Percentiles rank a stretch among this genome's conserved stretches.
phyloP scores from a whole-genome alignment of 1,139 yeast species.

The Nakaseomyces glabratus region DNA sequence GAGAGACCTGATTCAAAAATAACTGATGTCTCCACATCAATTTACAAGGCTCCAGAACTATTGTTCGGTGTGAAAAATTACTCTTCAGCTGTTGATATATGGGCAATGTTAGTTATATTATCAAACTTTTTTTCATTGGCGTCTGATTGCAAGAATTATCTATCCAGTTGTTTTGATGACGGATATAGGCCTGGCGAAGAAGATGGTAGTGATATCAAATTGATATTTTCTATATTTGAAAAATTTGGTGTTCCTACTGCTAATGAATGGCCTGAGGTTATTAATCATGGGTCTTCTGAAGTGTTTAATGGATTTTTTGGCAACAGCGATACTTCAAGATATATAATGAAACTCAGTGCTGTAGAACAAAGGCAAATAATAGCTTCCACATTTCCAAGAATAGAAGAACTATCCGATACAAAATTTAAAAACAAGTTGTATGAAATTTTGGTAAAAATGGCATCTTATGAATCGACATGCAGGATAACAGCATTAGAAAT shows the following conservation, averaged over 20 bases:
- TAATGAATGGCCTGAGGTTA: conserved; percentile 41
- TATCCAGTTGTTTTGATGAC: conserved; percentile 26
- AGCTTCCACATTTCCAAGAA: conserved; percentile 12
- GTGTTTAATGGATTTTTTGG: conserved; percentile 33
- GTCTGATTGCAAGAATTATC: conserved; percentile 33
- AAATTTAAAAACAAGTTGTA: conserved; percentile 15
- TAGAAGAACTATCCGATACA: conserved; percentile 22
- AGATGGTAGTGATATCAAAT: conserved; percentile 50
- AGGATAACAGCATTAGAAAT: conserved; percentile 28
- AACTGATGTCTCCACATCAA: conserved; percentile 68
- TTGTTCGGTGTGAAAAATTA: conserved; percentile 62
- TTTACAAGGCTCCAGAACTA: conserved; percentile 79
- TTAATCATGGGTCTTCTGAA: conserved; percentile 35
- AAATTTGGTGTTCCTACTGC: conserved; percentile 61
- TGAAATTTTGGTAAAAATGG: conserved; percentile 30
- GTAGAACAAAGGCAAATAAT: not conserved
- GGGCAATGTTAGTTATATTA: conserved; percentile 68
- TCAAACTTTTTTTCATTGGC: conserved; percentile 48
- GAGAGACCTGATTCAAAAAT: conserved; percentile 45
- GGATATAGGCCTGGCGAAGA: conserved; percentile 31
- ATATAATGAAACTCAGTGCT: not conserved
- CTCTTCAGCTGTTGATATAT: conserved; percentile 57
- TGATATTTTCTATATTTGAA: conserved; percentile 53
- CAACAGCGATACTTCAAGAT: conserved; percentile 5
- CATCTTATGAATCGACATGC: conserved; percentile 29